phyloP scores from a whole-genome alignment of 495 filamentous ascomycete genomes.

The Hypoxylon rickii region DNA sequence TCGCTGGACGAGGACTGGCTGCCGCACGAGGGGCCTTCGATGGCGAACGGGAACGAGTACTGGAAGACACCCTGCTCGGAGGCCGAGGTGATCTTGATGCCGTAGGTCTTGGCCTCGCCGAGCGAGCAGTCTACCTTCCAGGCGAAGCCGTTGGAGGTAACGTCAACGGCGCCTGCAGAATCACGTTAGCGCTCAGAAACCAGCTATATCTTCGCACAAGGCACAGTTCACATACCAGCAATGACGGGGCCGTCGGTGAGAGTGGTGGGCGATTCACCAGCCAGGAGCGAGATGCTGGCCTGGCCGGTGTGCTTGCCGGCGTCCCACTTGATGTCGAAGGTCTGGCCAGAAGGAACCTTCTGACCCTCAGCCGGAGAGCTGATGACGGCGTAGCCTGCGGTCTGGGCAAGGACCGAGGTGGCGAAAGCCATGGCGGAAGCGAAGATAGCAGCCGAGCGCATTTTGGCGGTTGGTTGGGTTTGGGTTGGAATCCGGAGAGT shows the following conservation, averaged over 20 bases:
- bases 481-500: slow-evolving; percentile 13
- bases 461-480: slow-evolving; percentile 38
- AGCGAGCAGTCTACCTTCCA: slow-evolving; percentile 48
- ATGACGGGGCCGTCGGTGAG: slow-evolving; percentile 40
- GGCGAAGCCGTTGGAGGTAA: slow-evolving; percentile 34
- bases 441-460: slow-evolving; percentile 46
- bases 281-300: slow-evolving; percentile 47
- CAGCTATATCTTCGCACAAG: not conserved
- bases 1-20: too few species aligned
- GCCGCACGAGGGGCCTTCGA: slow-evolving; percentile 39
- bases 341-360: slow-evolving; percentile 45
- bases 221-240: slow-evolving; percentile 45
- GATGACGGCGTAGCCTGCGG: slow-evolving; percentile 47
- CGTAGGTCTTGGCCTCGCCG: slow-evolving; percentile 47
- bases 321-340: slow-evolving; percentile 40
- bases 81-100: slow-evolving; percentile 47
- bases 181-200: slow-evolving; percentile 13
- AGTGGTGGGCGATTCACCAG: slow-evolving; percentile 37
- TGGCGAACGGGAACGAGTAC: slow-evolving; percentile 56
- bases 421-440: slow-evolving; percentile 51
- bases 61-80: slow-evolving; percentile 47
- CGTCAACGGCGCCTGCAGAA: slow-evolving; percentile 36
- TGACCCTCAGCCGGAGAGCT: slow-evolving; percentile 40
- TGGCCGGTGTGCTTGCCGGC: slow-evolving; percentile 32
- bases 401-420: slow-evolving; percentile 48